Base-by-base conservation (phyloP, 345 rosid genomes). In the Gossypium rotundifolium region DNA sequence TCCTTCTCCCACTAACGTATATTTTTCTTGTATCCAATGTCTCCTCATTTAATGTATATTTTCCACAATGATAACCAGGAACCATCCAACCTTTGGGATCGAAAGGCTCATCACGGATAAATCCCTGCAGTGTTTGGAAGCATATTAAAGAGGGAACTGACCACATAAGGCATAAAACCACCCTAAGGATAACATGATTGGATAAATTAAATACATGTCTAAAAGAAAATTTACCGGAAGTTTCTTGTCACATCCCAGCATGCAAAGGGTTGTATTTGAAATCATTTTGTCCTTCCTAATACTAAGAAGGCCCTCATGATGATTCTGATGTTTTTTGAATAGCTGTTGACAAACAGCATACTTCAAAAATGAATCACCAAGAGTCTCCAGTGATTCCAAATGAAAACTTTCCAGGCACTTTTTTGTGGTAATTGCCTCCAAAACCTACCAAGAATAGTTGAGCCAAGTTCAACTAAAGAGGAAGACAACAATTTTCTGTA, bases 281-380 rank as follows among this genome's bases (percentile, higher is more conserved):
- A 91, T 78, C 53, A 91, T 79, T 78, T 62, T 84, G 0, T 90
- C 94, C 81, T 84, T 95, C 81, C 82, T 85, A 45, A 79, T 11
- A 81, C 93, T 95, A 11, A 93, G 91, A 80, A 91, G 86, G 75
- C 99, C 99, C 72, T 90, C 98, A 11, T 95, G 96, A 65, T 80
- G 77, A 81, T 73, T 83, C 70, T 73, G 83, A 75, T 79, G 53
- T 0, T 78, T 71, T 74, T 86, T 87, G 61, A 93, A 95, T 23
- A 95, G 84, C 17, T 95, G 91, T 76, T 90, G 91, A 79, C 96
- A 79, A 49, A 76, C 86, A 45, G 93, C 94, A 78, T 93, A 95
- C 77, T 95, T 95, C 8, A 95, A 87, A 75, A 95, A 93, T 54
- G 98, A 91, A 77, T 95, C 99, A 2, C 99, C 99, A 17, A 95